Base-by-base conservation (phyloP, 2,329 filamentous ascomycete species). In the Raffaelea ambrosiae region DNA sequence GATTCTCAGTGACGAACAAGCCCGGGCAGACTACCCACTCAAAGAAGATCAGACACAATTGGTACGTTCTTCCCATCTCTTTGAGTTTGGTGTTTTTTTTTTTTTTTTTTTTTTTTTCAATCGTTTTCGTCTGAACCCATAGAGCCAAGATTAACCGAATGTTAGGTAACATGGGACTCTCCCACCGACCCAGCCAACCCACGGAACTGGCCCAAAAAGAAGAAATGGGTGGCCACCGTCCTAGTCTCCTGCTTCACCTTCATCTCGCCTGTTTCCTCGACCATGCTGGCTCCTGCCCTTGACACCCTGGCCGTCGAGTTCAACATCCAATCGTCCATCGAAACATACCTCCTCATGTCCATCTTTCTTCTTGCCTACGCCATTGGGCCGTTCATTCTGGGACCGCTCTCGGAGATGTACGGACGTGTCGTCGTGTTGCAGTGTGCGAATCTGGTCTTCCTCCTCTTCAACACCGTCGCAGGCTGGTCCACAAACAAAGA, bases 381-480 rank as follows among this genome's bases (percentile, higher is more conserved):
- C 10, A 63, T 76, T 29, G 75, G 74, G 0, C 74, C 74, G 0
- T 65, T 77, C n/a, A 47, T 77, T n/a, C 66, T 74, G 31, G 73
- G 70, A 0, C 76, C 77, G 0, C 49, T 78, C 16, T 73, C 67
- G 11, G 76, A 81, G 55, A 61, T 74, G 53, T 72, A 71, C 49
- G 73, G 73, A 10, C 68, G 73, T 16, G 65, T 67, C 1, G 54
- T 62, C 3, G 62, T 76, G 22, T 67, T 73, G 47, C 69, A 73
- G 52, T 48, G 59, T 5, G 65, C 64, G 54, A 74, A 72, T 52
- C 55, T 72, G 56, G 52, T 69, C 44, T 67, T 66, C 54, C 55
- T 70, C 5, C 61, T 73, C 14, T 84, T 81, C 61, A 82, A 79
- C 55, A 68, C 79, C 38, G 77, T 69, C 8, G 83, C 79, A 54